Conservation (phyloP, 352 stramenopile genomes). For the Aphanomyces stellatus region DNA sequence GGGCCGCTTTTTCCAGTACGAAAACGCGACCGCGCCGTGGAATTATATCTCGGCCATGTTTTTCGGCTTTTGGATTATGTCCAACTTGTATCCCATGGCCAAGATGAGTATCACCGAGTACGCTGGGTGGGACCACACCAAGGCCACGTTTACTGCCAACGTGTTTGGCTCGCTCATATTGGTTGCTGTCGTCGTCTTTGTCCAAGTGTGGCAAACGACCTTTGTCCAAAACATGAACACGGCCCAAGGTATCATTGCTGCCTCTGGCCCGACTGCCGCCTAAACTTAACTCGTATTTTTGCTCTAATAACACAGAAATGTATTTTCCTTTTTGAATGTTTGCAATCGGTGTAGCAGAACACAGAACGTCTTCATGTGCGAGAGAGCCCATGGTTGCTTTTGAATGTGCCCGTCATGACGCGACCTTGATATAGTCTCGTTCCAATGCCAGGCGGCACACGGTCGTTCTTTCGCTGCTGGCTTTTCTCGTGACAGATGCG, state of each 20-base stretch:
- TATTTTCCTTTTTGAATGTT: no score
- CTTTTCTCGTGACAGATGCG: no score
- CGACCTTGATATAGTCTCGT: no score
- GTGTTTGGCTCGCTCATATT: constrained; percentile 20
- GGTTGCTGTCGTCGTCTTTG: constrained; percentile 15
- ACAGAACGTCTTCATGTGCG: no score
- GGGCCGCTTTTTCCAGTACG: constrained; percentile 15
- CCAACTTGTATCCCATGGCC: constrained; percentile 19
- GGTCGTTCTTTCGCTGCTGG: no score
- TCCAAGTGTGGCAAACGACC: constrained; percentile 20
- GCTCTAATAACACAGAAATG: not conserved
- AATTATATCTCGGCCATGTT: constrained; percentile 21
- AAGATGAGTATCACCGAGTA: constrained; percentile 22
- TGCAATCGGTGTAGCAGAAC: no score
- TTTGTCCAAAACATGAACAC: not conserved
- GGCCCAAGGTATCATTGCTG: constrained; percentile 3
- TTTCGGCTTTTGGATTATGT: constrained; percentile 21
- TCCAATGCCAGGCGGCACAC: no score
- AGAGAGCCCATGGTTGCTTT: no score
- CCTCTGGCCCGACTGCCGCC: not conserved
- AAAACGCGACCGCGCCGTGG: constrained; percentile 20
- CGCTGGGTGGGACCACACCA: constrained; percentile 18
- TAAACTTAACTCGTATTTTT: constrained; percentile 11
- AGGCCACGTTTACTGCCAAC: constrained; percentile 20
- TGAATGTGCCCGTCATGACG: no score